phyloP scores from a whole-genome alignment of 768 basidiomycete species.

The Termitomyces sp. region DNA sequence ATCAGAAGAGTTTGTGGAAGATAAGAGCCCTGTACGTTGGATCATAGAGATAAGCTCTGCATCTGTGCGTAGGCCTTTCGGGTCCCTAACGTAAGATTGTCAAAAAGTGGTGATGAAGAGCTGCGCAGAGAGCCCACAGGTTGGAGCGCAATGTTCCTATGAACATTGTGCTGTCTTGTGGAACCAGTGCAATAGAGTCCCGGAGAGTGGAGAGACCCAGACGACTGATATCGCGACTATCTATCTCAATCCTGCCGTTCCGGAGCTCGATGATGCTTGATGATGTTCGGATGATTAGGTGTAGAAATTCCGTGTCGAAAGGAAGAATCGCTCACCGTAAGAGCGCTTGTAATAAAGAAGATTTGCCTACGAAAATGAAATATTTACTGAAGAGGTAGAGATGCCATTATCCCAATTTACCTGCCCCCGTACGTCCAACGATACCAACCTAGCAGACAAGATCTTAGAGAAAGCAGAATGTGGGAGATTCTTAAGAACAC shows the following conservation, averaged over 20 bases:
- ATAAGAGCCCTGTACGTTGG: slow-evolving; percentile 55
- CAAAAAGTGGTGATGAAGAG: not conserved
- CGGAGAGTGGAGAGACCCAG: slow-evolving; percentile 54
- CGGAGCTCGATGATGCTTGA: slow-evolving; percentile 54
- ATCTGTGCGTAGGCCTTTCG: slow-evolving; percentile 42
- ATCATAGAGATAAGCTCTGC: slow-evolving; percentile 58
- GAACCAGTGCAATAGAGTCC: slow-evolving; percentile 55
- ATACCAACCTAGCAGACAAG: slow-evolving; percentile 32
- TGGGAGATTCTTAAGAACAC: not conserved
- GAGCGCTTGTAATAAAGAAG: slow-evolving; percentile 51
- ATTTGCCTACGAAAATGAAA: slow-evolving; percentile 32
- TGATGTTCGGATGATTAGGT: not conserved
- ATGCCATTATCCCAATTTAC: slow-evolving; percentile 9
- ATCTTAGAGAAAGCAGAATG: not conserved
- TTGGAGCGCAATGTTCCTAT: slow-evolving; percentile 42
- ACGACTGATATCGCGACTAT: slow-evolving; percentile 43
- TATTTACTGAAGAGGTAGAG: not conserved
- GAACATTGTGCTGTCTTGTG: slow-evolving; percentile 59
- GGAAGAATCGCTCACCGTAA: slow-evolving; percentile 33
- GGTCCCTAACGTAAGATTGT: slow-evolving; percentile 8
- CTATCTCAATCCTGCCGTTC: slow-evolving; percentile 51
- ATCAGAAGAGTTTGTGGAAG: slow-evolving; percentile 36
- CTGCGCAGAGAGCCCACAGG: slow-evolving; percentile 21
- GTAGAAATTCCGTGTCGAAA: not conserved
- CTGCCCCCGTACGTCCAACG: slow-evolving; percentile 43